These are phyloP conservation scores for Rhizoclosmatium sp. DNA, from an alignment of 192 early-diverging fungal genomes.

Conservation along the genomic window DNA sequence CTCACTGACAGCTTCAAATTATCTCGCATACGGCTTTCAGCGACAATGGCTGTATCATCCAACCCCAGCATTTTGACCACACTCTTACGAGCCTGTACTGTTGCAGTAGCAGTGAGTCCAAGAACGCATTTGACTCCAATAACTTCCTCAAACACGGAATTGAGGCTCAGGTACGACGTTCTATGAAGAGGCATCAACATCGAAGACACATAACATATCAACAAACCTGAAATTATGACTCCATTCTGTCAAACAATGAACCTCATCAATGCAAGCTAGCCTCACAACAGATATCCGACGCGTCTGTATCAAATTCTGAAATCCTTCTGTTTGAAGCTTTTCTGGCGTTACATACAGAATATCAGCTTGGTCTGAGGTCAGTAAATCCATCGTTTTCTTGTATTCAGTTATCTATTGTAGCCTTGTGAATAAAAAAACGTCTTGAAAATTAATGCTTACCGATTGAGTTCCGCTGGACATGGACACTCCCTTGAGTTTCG, in stretches of 20 bases:
- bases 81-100: constrained; percentile 55
- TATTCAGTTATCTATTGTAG: constrained; percentile 23
- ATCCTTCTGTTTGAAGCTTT: constrained; percentile 67
- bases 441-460: not conserved
- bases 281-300: constrained; percentile 61
- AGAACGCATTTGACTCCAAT: constrained; percentile 65
- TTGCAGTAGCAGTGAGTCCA: constrained; percentile 80
- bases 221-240: constrained; percentile 82
- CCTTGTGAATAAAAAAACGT: constrained; percentile 7
- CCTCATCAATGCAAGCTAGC: constrained; percentile 81
- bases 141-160: constrained; percentile 50
- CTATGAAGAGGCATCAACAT: constrained; percentile 32
- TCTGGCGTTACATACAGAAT: constrained; percentile 82
- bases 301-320: constrained; percentile 58
- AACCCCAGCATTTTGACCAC: constrained; percentile 72
- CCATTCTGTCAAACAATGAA: constrained; percentile 87
- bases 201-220: not conserved
- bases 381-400: constrained; percentile 44
- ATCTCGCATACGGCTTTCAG: constrained; percentile 57
- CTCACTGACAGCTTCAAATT: constrained; percentile 72
- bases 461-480: constrained; percentile 57
- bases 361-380: constrained; percentile 61
- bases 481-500: constrained; percentile 64
- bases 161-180: constrained; percentile 67
- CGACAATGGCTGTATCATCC: constrained; percentile 59